phyloP scores from a whole-genome alignment of 352 stramenopile species.

The Globisporangium nunn region DNA sequence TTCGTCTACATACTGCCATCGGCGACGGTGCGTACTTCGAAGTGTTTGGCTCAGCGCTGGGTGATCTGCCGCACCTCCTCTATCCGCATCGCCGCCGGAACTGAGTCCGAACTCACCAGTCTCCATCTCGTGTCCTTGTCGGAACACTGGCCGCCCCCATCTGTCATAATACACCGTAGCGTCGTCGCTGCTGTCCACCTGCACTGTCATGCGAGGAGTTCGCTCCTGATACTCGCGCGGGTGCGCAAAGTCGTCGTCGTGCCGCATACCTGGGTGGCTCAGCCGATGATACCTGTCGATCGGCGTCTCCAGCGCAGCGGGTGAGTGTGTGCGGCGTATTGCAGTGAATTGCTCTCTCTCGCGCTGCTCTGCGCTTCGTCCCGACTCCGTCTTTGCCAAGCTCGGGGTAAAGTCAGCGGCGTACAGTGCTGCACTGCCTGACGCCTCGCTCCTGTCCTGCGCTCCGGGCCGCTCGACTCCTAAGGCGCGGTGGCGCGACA shows the following conservation, averaged over 20 bases:
- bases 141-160: slow-evolving; percentile 11
- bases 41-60: neutral
- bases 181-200: slow-evolving; percentile 2
- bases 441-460: neutral
- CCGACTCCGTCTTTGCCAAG: neutral
- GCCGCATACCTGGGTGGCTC: neutral
- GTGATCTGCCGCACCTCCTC: neutral
- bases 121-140: slow-evolving; percentile 1
- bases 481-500: neutral
- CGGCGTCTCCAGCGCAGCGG: slow-evolving; percentile 4
- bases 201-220: neutral
- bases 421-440: neutral
- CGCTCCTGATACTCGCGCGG: neutral
- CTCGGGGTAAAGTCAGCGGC: neutral
- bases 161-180: slow-evolving; percentile 8
- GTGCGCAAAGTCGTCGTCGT: neutral
- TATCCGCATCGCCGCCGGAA: neutral
- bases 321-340: neutral
- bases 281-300: slow-evolving; percentile 6
- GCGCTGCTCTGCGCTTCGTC: neutral
- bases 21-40: slow-evolving; percentile 1
- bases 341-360: slow-evolving; percentile 1
- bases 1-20: slow-evolving; percentile 7
- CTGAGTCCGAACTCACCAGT: neutral
- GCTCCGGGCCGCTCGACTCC: neutral